A percentile compares a stretch with the other conserved stretches of the same genome.
Conservation (phyloP, 345 rosid genomes). For the Nephelium lappaceum region DNA sequence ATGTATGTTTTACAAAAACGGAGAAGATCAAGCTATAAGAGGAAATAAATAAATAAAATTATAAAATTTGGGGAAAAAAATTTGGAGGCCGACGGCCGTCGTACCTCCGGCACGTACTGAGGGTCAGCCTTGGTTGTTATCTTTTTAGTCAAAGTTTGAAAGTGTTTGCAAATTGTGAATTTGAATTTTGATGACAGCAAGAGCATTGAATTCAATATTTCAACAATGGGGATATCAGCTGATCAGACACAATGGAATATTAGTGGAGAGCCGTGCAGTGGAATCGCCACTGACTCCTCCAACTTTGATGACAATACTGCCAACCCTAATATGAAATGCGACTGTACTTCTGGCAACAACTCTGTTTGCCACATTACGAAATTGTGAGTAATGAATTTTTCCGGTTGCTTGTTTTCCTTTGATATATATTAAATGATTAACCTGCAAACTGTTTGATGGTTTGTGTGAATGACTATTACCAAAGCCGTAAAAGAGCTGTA, state of each 20-base stretch:
- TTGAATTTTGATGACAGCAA: conserved; percentile 22
- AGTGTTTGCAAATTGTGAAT: background rate
- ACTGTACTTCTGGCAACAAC: conserved; percentile 30
- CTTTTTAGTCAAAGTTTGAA: background rate
- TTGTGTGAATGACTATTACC: background rate
- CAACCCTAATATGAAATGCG: conserved; percentile 54
- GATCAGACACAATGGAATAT: conserved; percentile 39
- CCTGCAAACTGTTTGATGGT: background rate
- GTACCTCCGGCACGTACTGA: no score
- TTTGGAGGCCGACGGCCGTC: no score
- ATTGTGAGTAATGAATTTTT: conserved; percentile 26
- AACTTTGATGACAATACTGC: background rate
- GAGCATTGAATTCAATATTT: conserved; percentile 46
- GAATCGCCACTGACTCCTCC: conserved; percentile 35
- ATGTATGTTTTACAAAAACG: no score
- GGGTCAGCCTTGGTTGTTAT: no score
- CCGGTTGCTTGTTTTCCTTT: background rate
- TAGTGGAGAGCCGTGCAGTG: conserved; percentile 52
- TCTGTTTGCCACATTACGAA: conserved; percentile 47
- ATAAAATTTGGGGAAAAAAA: no score
- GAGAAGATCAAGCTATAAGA: no score
- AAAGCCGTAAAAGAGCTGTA: background rate
- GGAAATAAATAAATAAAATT: no score
- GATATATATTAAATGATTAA: background rate
- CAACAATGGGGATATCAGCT: conserved; percentile 39